Conservation (phyloP, 75 land plant genomes). For the Ceratopteris richardii region DNA sequence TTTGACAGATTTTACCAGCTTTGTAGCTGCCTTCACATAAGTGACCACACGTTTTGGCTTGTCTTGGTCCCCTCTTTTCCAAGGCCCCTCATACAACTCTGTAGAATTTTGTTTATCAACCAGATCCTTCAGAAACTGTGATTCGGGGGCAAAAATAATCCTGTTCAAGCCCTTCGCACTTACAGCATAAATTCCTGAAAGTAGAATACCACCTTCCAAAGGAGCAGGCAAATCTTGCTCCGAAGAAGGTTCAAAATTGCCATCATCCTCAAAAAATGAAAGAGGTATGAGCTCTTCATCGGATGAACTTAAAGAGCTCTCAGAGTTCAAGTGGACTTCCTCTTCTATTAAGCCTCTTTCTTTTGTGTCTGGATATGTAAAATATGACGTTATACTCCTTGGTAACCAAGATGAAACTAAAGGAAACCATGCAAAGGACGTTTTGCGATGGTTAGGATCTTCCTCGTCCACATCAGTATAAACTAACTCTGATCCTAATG, state of each 20-base stretch:
- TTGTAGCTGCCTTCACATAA: conserved; percentile 66
- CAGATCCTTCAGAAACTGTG: conserved; percentile 33
- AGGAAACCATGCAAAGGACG: neutral
- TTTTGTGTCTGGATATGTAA: neutral
- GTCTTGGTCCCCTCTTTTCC: conserved; percentile 43
- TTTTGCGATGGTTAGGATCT: neutral
- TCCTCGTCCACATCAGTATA: neutral
- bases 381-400: neutral
- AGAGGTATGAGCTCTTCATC: conserved; percentile 12
- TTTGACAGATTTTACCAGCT: conserved; percentile 55
- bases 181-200: conserved; percentile 41
- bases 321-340: neutral
- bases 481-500: neutral
- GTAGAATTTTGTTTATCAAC: conserved; percentile 46
- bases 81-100: conserved; percentile 40
- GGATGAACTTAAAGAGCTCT: conserved; percentile 4
- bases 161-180: conserved; percentile 40
- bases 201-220: conserved; percentile 57
- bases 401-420: neutral
- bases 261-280: conserved; percentile 28
- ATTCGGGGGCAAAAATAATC: conserved; percentile 43
- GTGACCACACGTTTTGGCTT: conserved; percentile 33
- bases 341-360: neutral
- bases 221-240: conserved; percentile 41
- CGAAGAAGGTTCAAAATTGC: conserved; percentile 5